Conservation (phyloP, 306 rosid species). For the Fagus crenata region DNA sequence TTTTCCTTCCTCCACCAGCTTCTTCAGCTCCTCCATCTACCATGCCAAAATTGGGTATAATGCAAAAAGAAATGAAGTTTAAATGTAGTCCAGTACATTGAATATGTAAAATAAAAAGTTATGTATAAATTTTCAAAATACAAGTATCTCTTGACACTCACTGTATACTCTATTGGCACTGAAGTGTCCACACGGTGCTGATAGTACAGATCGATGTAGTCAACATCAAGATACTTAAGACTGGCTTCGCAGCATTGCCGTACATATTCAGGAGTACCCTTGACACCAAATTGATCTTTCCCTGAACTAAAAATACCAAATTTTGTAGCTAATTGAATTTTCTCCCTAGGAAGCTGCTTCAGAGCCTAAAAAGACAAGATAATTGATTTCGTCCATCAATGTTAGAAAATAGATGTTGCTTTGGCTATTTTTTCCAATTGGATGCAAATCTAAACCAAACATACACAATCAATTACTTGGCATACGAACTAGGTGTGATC, state of each 20-base stretch:
- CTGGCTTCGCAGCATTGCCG: constrained; percentile 69
- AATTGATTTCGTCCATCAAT: background rate
- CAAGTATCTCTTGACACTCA: constrained; percentile 29
- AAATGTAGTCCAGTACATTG: background rate
- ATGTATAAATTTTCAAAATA: background rate
- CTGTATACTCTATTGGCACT: constrained; percentile 70
- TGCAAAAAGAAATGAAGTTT: constrained; percentile 2
- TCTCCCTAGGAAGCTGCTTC: constrained; percentile 63
- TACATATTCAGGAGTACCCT: constrained; percentile 61
- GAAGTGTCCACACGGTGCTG: constrained; percentile 61
- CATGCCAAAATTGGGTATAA: constrained; percentile 22
- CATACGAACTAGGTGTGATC: too few species aligned
- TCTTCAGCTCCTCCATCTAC: constrained; percentile 59
- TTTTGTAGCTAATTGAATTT: constrained; percentile 68
- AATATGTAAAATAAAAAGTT: background rate
- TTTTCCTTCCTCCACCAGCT: constrained; percentile 63
- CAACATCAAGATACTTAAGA: constrained; percentile 48
- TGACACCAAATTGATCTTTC: constrained; percentile 29
- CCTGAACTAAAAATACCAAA: constrained; percentile 44
- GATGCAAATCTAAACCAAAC: background rate
- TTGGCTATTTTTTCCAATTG: background rate
- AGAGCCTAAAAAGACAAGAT: constrained; percentile 50
- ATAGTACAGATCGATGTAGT: constrained; percentile 58
- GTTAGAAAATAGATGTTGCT: background rate
- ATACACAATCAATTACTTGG: background rate